Base-by-base conservation (phyloP, 1,284 basidiomycete species). In the Bjerkandera adusta region DNA sequence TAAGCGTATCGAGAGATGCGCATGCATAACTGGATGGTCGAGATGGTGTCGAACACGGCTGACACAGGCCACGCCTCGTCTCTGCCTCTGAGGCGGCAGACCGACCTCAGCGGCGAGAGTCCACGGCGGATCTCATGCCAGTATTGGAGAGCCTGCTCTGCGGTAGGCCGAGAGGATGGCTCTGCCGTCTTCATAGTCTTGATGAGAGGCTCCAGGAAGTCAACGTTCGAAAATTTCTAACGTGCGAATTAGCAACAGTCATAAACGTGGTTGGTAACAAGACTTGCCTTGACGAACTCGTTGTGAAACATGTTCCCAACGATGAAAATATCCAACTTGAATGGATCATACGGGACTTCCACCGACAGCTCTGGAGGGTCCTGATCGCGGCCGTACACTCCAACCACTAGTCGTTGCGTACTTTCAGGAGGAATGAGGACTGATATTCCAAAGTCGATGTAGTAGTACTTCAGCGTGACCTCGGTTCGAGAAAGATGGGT, bases 261-360 rank as follows among this genome's bases (percentile, higher is more conserved):
- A 26, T 21, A 26, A 30, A n/a, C 27, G n/a, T 30, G 8, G 27
- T 30, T 8, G 27, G 27, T 8, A n/a, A 8, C 8, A 30, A 21
- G 20, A 44, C 41, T 27, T 36, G 61, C 60, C 21, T 47, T 15
- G 11, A 36, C 26, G 5, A 59, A 45, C 40, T 49, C 38, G 1
- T 22, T 10, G 30, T 38, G 44, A 6, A 57, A 43, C 1, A 54
- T 20, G 27, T 58, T 47, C 21, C 59, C 60, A 8, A 61, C 45
- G 3, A 50, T 55, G 30, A 54, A 60, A 21, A 61, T 51, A 36
- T 58, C 57, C n/a, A 57, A 46, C 29, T 58, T 57, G 51, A 62
- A 62, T 5, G 60, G 60, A 36, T 62, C 60, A 32, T 62, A 60
- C 3, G 57, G 53, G 5, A 43, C 37, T 1, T 20, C 29, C 3